Percentiles rank a stretch among this genome's conserved stretches.
Evolutionary conservation across 306 rosid genomes (phyloP).

Genomic region (Crotalaria pallida): DNA sequence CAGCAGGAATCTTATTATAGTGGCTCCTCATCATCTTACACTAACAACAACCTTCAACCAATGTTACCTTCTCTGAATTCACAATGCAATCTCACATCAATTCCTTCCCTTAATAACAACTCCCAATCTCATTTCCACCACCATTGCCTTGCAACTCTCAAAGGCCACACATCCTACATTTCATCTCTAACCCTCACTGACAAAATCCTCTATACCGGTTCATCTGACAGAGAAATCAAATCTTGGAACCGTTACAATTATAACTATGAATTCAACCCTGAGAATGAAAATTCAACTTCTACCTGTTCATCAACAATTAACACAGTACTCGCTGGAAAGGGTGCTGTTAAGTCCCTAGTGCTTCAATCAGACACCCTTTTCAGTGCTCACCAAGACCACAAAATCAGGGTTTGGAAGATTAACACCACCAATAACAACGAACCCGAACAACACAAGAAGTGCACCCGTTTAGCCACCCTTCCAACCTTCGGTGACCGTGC

Average conservation of each 20-base stretch:
- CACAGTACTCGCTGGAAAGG: conserved; percentile 55
- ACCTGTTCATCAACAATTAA: conserved; percentile 4
- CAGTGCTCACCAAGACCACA: conserved; percentile 90
- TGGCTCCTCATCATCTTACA: conserved; percentile 29
- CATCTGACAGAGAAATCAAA: conserved; percentile 72
- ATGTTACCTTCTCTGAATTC: conserved; percentile 33
- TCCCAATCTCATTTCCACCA: conserved; percentile 8
- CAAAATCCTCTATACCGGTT: conserved; percentile 65
- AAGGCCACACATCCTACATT: conserved; percentile 50
- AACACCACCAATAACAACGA: background rate
- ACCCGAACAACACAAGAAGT: conserved; percentile 23
- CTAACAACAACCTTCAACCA: conserved; percentile 23
- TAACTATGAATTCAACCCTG: background rate
- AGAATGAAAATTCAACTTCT: background rate
- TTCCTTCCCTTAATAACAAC: conserved; percentile 38
- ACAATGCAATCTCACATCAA: conserved; percentile 48
- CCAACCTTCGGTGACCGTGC: conserved; percentile 86
- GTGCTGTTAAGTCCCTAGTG: conserved; percentile 76
- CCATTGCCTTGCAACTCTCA: conserved; percentile 58
- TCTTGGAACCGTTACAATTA: conserved; percentile 40
- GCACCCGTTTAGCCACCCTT: conserved; percentile 63
- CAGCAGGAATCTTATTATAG: conserved; percentile 25
- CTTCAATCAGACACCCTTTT: conserved; percentile 57
- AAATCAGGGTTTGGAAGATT: conserved; percentile 83
- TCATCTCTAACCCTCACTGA: conserved; percentile 64